These are phyloP conservation scores for Triangularia verruculosa DNA, from an alignment of 2,329 filamentous ascomycete genomes.

Conservation along the genomic window DNA sequence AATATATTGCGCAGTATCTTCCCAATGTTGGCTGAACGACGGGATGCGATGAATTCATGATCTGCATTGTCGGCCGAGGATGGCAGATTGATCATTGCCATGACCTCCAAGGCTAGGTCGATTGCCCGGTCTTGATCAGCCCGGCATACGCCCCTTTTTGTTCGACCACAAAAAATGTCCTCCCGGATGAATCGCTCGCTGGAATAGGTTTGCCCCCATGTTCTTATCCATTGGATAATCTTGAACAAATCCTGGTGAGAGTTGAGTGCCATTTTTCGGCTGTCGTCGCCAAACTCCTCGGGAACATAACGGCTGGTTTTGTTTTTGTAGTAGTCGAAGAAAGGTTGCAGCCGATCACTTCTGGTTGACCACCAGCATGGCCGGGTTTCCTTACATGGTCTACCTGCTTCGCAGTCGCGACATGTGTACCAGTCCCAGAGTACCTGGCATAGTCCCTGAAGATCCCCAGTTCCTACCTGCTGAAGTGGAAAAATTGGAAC, in stretches of 20 bases:
- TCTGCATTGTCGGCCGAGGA: background rate
- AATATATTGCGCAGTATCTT: too few relatives aligned
- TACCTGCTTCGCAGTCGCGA: background rate
- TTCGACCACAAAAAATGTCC: too few relatives aligned
- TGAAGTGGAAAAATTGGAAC: background rate
- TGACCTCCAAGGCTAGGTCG: conserved; percentile 11
- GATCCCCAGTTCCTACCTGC: background rate
- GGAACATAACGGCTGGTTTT: background rate
- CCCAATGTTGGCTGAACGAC: too few relatives aligned
- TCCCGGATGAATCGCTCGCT: too few relatives aligned
- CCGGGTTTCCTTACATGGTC: background rate
- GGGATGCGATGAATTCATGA: too few relatives aligned
- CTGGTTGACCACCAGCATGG: background rate
- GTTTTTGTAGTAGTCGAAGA: conserved; percentile 14
- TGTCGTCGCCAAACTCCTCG: background rate
- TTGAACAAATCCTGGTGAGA: conserved; percentile 13
- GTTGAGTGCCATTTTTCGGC: conserved; percentile 8
- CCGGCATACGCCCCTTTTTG: background rate
- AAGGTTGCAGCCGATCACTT: conserved; percentile 1
- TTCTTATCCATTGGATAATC: conserved; percentile 1
- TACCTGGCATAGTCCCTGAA: background rate
- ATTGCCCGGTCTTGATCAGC: conserved; percentile 13
- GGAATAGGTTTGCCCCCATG: background rate
- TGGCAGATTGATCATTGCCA: background rate
- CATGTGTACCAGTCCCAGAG: background rate